A percentile compares a stretch with the other conserved stretches of the same genome.
These are phyloP conservation scores for Lachnellula arida DNA, from an alignment of 2,329 filamentous ascomycete species.

Conservation along the genomic window DNA sequence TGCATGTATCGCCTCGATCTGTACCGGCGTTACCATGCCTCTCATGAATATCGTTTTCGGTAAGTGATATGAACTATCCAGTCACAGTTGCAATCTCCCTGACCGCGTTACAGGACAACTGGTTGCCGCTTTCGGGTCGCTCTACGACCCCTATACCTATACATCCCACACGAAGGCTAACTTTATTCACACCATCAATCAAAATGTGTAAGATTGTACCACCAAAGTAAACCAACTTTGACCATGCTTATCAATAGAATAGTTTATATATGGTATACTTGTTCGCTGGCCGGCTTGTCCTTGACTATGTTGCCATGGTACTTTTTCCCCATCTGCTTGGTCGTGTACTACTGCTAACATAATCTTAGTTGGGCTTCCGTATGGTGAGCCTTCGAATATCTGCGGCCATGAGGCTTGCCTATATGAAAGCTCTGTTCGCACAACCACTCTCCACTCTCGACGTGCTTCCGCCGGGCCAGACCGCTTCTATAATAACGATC, in stretches of 20 bases:
- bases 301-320: slow-evolving; percentile 53
- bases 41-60: slow-evolving; percentile 56
- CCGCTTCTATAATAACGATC: slow-evolving; percentile 59
- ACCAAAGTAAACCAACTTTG: neutral
- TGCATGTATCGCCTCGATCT: slow-evolving; percentile 46
- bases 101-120: slow-evolving; percentile 22
- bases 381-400: slow-evolving; percentile 58
- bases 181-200: slow-evolving; percentile 47
- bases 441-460: slow-evolving; percentile 66
- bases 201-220: slow-evolving; percentile 26
- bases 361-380: slow-evolving; percentile 40
- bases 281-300: slow-evolving; percentile 48
- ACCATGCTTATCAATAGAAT: slow-evolving; percentile 28
- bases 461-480: slow-evolving; percentile 57
- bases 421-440: slow-evolving; percentile 57
- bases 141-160: slow-evolving; percentile 40
- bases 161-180: slow-evolving; percentile 36
- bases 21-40: slow-evolving; percentile 50
- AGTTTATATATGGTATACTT: slow-evolving; percentile 56
- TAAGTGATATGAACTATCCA: slow-evolving; percentile 27
- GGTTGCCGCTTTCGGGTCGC: slow-evolving; percentile 42
- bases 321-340: neutral
- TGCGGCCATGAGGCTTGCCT: slow-evolving; percentile 56
- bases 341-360: neutral
- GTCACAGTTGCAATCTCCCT: neutral